These are phyloP conservation scores for Simplicillium sp. DNA, from an alignment of 2,329 filamentous ascomycete species.

Conservation along the genomic window DNA sequence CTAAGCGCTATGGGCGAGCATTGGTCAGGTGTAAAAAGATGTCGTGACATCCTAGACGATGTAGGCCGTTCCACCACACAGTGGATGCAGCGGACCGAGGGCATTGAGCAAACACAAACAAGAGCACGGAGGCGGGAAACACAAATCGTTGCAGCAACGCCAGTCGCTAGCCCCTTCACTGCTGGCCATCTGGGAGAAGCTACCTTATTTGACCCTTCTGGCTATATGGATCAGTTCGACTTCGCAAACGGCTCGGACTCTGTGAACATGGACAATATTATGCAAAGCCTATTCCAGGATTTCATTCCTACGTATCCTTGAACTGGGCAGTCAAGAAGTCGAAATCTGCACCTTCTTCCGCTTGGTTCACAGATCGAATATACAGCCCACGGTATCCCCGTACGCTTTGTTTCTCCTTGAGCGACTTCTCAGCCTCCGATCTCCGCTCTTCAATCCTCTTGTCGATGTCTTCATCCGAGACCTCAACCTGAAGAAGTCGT, in stretches of 20 bases:
- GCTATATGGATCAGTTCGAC: no score
- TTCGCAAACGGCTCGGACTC: background rate
- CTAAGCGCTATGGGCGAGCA: conserved; percentile 41
- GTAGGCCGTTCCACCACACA: conserved; percentile 20
- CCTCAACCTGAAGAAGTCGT: conserved; percentile 46
- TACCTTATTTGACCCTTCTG: no score
- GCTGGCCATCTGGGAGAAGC: no score
- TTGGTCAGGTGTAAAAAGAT: conserved; percentile 38
- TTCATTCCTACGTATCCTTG: conserved; percentile 18
- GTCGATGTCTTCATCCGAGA: conserved; percentile 61
- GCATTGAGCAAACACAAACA: background rate
- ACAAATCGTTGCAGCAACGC: background rate
- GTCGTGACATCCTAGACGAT: conserved; percentile 33
- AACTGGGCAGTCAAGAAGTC: conserved; percentile 43
- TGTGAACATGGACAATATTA: conserved; percentile 5
- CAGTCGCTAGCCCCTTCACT: no score
- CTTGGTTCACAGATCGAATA: conserved; percentile 49
- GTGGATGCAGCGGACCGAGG: conserved; percentile 13
- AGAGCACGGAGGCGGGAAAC: background rate
- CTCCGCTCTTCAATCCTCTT: conserved; percentile 52
- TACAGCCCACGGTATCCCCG: conserved; percentile 52
- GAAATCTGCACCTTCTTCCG: conserved; percentile 50
- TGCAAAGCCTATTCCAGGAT: conserved; percentile 24
- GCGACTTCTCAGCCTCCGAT: conserved; percentile 19
- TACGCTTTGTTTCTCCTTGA: conserved; percentile 19